Evolutionary conservation across 371 early-diverging fungal genomes (phyloP), one percentile per base, ranked within the genome.

Genomic region (Lichtheimia ornata): DNA sequence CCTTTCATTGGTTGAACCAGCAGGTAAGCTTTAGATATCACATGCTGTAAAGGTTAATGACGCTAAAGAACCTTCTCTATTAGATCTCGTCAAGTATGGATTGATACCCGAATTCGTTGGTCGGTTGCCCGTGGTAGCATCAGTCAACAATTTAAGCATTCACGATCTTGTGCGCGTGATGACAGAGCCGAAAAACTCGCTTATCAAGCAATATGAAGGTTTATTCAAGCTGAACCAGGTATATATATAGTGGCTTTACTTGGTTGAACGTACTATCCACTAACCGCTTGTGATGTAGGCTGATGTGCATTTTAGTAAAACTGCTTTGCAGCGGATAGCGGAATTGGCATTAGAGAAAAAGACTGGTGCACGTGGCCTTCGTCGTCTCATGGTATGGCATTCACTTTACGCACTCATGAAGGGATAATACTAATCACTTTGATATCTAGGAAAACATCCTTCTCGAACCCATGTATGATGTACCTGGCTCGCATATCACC

Each of bases 21-120:
- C 83, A 57, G 85, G 85, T 81, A 75, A 59, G 50, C 43, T 11
- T 11, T 11, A 11, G 22, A 9, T 35, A 35, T 0, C 35, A 35
- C 9, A 2, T 9, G 9, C 9, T 6, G 35, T 0, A 5, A 9
- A 6, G 5, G 9, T 2, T 9, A 11, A 9, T 28, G 28, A 4
- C 7, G 7, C 28, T 28, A 28, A 28, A 9, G 6, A 35, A 22
- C 22, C 1, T 2, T 53, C 17, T 13, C n/a, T 41, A 24, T 11
- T 71, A 63, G 96, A 96, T 73, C 70, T 96, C 62, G 88, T 94
- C 56, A 87, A 89, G 60, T 96, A 86, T 72, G 96, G 96, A 0
- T 70, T 95, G 30, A 95, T 96, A 53, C 95, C 95, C 1, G 96
- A 96, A 72, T 94, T 96, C 62, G 88, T 95, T 35, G 95, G 95